Evolutionary conservation across 495 filamentous ascomycete species (phyloP).

Genomic region (Antarctomyces pellizariae): DNA sequence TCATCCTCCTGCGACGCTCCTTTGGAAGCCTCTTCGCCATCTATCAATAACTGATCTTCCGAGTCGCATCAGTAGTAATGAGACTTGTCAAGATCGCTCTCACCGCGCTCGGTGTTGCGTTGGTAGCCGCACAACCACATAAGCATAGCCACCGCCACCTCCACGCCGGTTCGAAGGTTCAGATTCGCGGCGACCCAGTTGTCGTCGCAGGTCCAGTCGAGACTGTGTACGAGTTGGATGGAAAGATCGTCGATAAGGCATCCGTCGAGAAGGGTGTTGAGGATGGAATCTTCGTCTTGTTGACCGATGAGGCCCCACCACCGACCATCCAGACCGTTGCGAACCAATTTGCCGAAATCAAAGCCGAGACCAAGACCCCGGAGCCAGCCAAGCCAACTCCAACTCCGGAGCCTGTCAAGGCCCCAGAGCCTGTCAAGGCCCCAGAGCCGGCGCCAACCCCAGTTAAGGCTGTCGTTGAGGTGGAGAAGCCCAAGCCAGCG

Average conservation of each 20-base stretch:
- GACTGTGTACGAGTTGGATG: conserved; percentile 35
- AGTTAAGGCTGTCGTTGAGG: too few species aligned
- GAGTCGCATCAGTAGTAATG: too few species aligned
- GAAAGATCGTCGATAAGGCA: conserved; percentile 23
- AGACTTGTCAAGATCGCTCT: conserved; percentile 22
- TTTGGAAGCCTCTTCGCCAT: too few species aligned
- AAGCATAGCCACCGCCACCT: conserved; percentile 20
- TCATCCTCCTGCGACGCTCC: too few species aligned
- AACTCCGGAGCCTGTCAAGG: conserved; percentile 12
- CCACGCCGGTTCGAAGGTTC: conserved; percentile 15
- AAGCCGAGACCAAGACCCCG: conserved; percentile 1
- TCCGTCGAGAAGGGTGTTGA: conserved; percentile 39
- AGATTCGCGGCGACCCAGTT: conserved; percentile 21
- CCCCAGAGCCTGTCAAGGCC: conserved; percentile 7
- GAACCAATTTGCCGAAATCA: not conserved
- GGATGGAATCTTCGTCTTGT: conserved; percentile 26
- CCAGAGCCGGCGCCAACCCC: conserved; percentile 11
- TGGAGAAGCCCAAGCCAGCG: too few species aligned
- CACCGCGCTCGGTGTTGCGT: conserved; percentile 18
- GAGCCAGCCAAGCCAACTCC: conserved; percentile 19
- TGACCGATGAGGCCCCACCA: conserved; percentile 15
- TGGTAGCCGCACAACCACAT: conserved; percentile 24
- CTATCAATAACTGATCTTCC: too few species aligned
- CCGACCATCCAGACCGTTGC: conserved; percentile 1
- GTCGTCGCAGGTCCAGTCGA: conserved; percentile 27